phyloP scores from a whole-genome alignment of 768 basidiomycete species.

The Amanita pallidorosea region DNA sequence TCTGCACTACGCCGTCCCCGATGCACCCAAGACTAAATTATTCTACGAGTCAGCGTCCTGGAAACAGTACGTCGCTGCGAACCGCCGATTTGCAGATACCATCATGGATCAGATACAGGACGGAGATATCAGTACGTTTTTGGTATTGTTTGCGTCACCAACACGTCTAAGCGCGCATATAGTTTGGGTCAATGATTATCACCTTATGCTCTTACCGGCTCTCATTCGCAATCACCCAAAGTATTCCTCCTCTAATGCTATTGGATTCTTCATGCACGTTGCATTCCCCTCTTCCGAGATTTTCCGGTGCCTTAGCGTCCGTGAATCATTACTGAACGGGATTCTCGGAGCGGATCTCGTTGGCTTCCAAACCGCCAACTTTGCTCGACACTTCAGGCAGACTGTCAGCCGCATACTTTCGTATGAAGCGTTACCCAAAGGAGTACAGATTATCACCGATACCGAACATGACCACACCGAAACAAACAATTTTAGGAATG shows the following conservation, averaged over 20 bases:
- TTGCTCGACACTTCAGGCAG: conserved; percentile 78
- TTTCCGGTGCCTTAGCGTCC: conserved; percentile 81
- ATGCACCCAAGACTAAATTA: conserved; percentile 75
- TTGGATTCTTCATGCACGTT: conserved; percentile 95
- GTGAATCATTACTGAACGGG: conserved; percentile 70
- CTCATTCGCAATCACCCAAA: conserved; percentile 61
- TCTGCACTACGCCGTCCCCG: conserved; percentile 78
- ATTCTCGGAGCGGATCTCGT: conserved; percentile 90
- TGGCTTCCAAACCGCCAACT: conserved; percentile 84
- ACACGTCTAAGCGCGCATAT: background rate
- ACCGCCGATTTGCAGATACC: conserved; percentile 79
- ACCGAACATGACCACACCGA: conserved; percentile 16
- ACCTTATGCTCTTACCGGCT: conserved; percentile 85
- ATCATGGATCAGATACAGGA: conserved; percentile 75
- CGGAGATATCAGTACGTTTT: conserved; percentile 64
- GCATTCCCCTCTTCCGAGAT: conserved; percentile 95
- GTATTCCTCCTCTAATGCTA: conserved; percentile 49
- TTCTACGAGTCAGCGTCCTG: conserved; percentile 76
- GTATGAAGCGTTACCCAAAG: conserved; percentile 75
- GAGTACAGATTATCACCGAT: conserved; percentile 44
- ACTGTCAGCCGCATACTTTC: conserved; percentile 73
- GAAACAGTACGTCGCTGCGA: conserved; percentile 82
- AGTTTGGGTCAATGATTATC: conserved; percentile 93
- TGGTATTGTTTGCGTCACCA: conserved; percentile 1
- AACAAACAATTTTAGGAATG: background rate